These are phyloP conservation scores for Ampelomyces quisqualis DNA, from an alignment of 2,329 filamentous ascomycete species.

Conservation along the genomic window DNA sequence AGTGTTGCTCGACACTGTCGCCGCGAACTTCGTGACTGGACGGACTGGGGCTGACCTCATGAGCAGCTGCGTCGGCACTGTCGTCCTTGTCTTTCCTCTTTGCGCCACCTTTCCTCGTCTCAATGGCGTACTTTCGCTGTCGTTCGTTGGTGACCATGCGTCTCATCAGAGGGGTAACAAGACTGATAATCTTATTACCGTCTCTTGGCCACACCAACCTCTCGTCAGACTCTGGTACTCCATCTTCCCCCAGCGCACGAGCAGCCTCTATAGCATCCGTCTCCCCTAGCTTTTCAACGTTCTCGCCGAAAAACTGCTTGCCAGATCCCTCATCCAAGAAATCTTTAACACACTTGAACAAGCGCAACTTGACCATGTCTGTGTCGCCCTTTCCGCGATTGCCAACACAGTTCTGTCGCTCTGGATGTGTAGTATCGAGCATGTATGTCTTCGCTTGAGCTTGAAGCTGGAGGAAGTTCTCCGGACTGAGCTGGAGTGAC, in stretches of 20 bases:
- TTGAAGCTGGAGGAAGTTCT: conserved; percentile 58
- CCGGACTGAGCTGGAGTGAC: conserved; percentile 57
- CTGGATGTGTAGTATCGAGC: conserved; percentile 56
- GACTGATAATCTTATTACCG: conserved; percentile 56
- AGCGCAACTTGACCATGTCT: conserved; percentile 57
- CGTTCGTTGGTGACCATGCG: conserved; percentile 63
- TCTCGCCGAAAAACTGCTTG: conserved; percentile 52
- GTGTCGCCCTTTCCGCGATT: conserved; percentile 57
- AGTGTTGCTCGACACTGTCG: conserved; percentile 14
- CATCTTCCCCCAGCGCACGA: conserved; percentile 45
- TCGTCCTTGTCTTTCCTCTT: conserved; percentile 37
- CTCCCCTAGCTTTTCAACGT: conserved; percentile 35
- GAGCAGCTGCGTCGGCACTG: conserved; percentile 17
- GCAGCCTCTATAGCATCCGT: conserved; percentile 38
- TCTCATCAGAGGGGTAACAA: conserved; percentile 58
- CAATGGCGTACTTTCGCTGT: conserved; percentile 59
- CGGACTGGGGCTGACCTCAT: conserved; percentile 5
- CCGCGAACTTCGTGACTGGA: conserved; percentile 1
- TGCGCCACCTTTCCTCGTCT: conserved; percentile 54
- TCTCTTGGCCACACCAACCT: conserved; percentile 57
- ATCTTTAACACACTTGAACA: conserved; percentile 58
- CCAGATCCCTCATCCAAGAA: conserved; percentile 56
- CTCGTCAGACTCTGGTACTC: conserved; percentile 31
- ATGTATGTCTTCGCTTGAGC: conserved; percentile 59
- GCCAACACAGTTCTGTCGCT: conserved; percentile 59